Conservation (phyloP, 768 basidiomycete species). For the Termitomyces sp. region DNA sequence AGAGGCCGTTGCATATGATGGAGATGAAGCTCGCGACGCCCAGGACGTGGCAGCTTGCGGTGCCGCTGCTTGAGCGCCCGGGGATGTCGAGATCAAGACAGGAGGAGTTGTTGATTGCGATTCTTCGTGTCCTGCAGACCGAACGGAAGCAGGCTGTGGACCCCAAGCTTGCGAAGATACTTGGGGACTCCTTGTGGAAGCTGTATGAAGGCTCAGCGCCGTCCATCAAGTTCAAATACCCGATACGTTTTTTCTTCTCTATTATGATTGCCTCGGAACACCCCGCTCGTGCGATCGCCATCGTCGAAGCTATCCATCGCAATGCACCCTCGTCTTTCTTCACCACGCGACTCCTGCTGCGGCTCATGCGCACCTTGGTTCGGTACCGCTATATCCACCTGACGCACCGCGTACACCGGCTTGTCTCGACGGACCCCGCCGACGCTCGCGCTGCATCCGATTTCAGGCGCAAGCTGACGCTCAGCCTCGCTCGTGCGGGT, state of each 20-base stretch:
- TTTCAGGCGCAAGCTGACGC: constrained; percentile 27
- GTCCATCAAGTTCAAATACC: constrained; percentile 29
- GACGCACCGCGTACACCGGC: constrained; percentile 26
- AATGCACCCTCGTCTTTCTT: constrained; percentile 31
- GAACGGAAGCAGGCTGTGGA: constrained; percentile 26
- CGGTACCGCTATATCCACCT: constrained; percentile 31
- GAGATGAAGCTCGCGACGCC: constrained; percentile 25
- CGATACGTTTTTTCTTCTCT: constrained; percentile 41
- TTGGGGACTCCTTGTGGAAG: constrained; percentile 30
- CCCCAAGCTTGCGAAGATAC: constrained; percentile 20
- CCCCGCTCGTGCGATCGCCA: constrained; percentile 27
- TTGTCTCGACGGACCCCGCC: constrained; percentile 14
- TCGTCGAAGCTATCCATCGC: constrained; percentile 35
- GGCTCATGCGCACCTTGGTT: constrained; percentile 36
- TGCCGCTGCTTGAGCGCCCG: constrained; percentile 28
- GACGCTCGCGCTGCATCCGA: constrained; percentile 15
- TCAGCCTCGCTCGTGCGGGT: constrained; percentile 25
- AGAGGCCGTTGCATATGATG: constrained; percentile 22
- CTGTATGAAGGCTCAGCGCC: constrained; percentile 32
- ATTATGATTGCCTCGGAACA: constrained; percentile 34
- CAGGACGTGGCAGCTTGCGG: constrained; percentile 23
- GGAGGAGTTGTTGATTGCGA: constrained; percentile 31
- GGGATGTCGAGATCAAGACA: constrained; percentile 24
- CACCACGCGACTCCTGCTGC: constrained; percentile 30
- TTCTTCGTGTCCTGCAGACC: constrained; percentile 32